These are phyloP conservation scores for Annulohypoxylon stygium DNA, from an alignment of 495 filamentous ascomycete species.

Conservation along the genomic window DNA sequence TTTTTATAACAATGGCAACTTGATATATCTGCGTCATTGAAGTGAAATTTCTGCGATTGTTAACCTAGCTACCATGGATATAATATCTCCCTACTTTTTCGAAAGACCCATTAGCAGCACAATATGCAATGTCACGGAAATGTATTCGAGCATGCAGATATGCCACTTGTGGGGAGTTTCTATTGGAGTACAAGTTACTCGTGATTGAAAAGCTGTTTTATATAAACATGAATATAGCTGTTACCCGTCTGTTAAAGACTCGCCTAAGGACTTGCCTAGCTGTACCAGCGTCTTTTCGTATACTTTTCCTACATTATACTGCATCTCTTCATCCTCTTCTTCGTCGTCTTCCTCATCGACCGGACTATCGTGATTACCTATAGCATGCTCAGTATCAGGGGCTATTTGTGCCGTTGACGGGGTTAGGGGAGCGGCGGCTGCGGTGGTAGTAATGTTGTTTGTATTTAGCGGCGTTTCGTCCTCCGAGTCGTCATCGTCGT, in stretches of 20 bases:
- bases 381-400: conserved; percentile 30
- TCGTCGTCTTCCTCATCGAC: conserved; percentile 49
- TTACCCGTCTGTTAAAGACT: conserved; percentile 35
- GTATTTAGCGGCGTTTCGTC: conserved; percentile 21
- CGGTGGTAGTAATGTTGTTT: neutral
- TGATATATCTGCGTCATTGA: neutral
- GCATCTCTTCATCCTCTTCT: conserved; percentile 58
- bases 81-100: too few species aligned
- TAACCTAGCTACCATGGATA: neutral
- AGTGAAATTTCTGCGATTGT: neutral
- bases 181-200: neutral
- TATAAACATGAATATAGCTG: neutral
- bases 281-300: conserved; percentile 83
- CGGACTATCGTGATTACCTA: conserved; percentile 30
- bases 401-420: conserved; percentile 9
- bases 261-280: conserved; percentile 71
- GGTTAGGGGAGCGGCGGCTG: neutral
- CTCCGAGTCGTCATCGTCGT: conserved; percentile 45
- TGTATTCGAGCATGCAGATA: too few species aligned
- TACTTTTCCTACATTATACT: conserved; percentile 78
- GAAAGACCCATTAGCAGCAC: too few species aligned
- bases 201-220: neutral
- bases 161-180: neutral
- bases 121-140: neutral
- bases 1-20: too few species aligned